Evolutionary conservation across 257 asterid genomes (phyloP).

Genomic region (Perilla frutescens): DNA sequence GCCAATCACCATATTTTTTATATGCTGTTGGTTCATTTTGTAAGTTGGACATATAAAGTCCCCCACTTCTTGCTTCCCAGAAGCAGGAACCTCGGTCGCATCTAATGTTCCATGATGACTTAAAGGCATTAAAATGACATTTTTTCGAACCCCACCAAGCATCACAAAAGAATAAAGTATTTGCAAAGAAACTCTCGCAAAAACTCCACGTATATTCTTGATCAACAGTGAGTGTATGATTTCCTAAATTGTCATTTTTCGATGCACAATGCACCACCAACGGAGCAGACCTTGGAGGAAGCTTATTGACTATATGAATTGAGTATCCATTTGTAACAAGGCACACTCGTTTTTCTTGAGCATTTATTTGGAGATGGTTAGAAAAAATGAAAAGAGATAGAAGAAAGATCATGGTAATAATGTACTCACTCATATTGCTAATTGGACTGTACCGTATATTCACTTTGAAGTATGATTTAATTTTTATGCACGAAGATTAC

Average conservation of each 20-base stretch:
- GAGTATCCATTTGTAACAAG: too few species aligned
- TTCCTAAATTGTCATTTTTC: background rate
- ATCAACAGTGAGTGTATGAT: too few species aligned
- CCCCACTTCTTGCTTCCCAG: conserved; percentile 11
- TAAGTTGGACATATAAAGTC: background rate
- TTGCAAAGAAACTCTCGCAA: background rate
- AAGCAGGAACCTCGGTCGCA: background rate
- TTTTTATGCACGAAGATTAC: background rate
- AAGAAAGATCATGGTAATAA: background rate
- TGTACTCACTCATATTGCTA: background rate
- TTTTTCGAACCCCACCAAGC: background rate
- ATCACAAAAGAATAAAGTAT: background rate
- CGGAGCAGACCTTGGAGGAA: background rate
- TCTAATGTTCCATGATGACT: background rate
- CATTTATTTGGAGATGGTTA: background rate
- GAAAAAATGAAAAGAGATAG: background rate
- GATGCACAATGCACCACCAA: background rate
- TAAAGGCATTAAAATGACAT: background rate
- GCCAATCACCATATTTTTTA: conserved; percentile 8
- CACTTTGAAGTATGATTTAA: background rate
- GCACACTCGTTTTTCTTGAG: background rate
- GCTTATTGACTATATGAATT: background rate
- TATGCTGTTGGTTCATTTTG: background rate
- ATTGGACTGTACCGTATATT: background rate
- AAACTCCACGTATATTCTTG: background rate